These are phyloP conservation scores for Nothophaeocryptopus gaeumannii DNA, from an alignment of 2,329 filamentous ascomycete species.

Conservation along the genomic window DNA sequence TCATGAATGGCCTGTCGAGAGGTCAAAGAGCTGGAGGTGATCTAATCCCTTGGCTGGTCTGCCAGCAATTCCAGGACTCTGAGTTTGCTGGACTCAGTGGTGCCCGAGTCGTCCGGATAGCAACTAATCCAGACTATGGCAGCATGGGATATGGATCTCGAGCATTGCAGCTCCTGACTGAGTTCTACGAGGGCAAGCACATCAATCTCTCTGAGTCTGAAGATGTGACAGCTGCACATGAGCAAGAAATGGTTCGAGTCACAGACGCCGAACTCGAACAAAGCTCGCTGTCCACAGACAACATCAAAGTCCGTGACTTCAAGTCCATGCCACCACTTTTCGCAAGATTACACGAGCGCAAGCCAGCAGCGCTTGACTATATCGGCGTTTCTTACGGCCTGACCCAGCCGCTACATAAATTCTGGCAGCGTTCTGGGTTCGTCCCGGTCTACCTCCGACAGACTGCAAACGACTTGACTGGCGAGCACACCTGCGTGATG, in stretches of 20 bases:
- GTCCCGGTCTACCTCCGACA: slow-evolving; percentile 90
- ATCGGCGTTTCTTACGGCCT: slow-evolving; percentile 93
- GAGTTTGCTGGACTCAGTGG: slow-evolving; percentile 93
- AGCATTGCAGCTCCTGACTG: slow-evolving; percentile 78
- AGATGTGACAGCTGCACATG: slow-evolving; percentile 41
- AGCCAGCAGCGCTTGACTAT: slow-evolving; percentile 80
- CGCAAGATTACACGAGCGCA: slow-evolving; percentile 78
- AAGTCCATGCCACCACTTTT: slow-evolving; percentile 91
- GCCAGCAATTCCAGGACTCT: slow-evolving; percentile 96
- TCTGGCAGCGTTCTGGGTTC: slow-evolving; percentile 90
- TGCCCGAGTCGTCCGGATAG: slow-evolving; percentile 87
- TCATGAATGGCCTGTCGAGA: slow-evolving; percentile 82
- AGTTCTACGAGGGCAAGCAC: slow-evolving; percentile 96
- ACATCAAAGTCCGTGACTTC: slow-evolving; percentile 86
- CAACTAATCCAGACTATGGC: slow-evolving; percentile 90
- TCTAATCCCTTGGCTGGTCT: slow-evolving; percentile 94
- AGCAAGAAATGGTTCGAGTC: slow-evolving; percentile 65
- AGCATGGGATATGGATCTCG: slow-evolving; percentile 91
- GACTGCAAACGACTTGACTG: slow-evolving; percentile 92
- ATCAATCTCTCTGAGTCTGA: slow-evolving; percentile 74
- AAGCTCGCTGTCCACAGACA: slow-evolving; percentile 75
- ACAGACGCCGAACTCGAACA: slow-evolving; percentile 78
- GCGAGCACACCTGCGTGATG: slow-evolving; percentile 98
- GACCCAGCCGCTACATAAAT: slow-evolving; percentile 82
- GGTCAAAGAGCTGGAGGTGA: slow-evolving; percentile 88